phyloP scores from a whole-genome alignment of 2,329 filamentous ascomycete genomes.

The Fusarium musae region DNA sequence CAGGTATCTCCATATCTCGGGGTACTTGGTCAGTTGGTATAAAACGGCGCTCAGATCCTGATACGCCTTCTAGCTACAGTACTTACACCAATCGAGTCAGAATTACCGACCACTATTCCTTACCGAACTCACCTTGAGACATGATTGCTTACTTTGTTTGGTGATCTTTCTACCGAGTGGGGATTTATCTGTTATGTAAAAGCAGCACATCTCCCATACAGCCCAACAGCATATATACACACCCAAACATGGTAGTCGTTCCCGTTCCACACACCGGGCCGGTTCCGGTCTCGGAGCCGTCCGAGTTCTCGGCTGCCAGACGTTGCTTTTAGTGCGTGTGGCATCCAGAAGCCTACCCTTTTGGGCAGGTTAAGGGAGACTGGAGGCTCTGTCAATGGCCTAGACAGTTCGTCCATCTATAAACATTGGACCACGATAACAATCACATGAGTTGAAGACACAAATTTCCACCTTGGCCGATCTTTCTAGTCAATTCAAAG shows the following conservation, averaged over 20 bases:
- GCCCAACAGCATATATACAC: not conserved
- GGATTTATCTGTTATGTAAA: not conserved
- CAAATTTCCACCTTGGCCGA: not conserved
- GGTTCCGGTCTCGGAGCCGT: conserved; percentile 42
- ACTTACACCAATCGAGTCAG: conserved; percentile 6
- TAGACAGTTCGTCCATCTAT: not conserved
- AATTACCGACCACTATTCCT: conserved; percentile 13
- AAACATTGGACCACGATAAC: not conserved
- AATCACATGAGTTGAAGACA: not conserved
- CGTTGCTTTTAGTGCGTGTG: not conserved
- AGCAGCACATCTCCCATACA: not conserved
- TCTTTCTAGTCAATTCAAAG: not conserved
- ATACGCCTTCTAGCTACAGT: conserved; percentile 27
- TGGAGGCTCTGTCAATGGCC: not conserved
- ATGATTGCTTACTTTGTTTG: conserved; percentile 13
- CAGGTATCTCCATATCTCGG: conserved; percentile 22
- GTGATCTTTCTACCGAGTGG: not conserved
- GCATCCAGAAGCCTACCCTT: conserved; percentile 35
- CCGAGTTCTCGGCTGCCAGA: conserved; percentile 12
- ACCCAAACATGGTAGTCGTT: conserved; percentile 17
- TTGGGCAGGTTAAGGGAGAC: conserved; percentile 35
- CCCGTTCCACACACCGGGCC: conserved; percentile 32
- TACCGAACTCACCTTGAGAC: conserved; percentile 21
- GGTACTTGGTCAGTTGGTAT: not conserved
- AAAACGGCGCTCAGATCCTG: not conserved